A percentile compares a stretch with the other conserved stretches of the same genome.
phyloP scores from a whole-genome alignment of 2,329 filamentous ascomycete species.

The Fusarium foetens region DNA sequence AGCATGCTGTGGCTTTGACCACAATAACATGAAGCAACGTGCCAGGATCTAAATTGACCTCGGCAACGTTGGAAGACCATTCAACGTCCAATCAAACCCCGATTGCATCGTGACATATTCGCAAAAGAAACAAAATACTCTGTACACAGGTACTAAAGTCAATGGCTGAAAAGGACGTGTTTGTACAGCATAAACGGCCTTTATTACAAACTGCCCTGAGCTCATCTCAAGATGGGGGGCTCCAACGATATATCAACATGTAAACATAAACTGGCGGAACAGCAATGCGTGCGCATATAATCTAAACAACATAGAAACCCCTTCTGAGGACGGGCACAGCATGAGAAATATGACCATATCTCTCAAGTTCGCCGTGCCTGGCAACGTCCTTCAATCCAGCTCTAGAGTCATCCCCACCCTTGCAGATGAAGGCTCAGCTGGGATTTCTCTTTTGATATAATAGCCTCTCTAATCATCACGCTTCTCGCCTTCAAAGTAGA shows the following conservation, averaged over 20 bases:
- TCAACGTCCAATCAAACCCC: neutral
- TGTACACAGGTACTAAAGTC: neutral
- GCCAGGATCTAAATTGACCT: neutral
- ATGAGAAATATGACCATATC: neutral
- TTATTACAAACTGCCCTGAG: neutral
- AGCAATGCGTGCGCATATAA: constrained; percentile 8
- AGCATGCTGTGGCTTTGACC: constrained; percentile 12
- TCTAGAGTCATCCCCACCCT: neutral
- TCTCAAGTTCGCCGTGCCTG: neutral
- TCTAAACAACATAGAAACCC: constrained; percentile 11
- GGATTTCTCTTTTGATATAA: neutral
- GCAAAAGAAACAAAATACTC: neutral
- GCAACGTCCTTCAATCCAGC: neutral
- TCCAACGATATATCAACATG: neutral
- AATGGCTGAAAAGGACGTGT: neutral
- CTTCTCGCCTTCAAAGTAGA: constrained; percentile 66
- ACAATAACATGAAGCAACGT: constrained; percentile 8
- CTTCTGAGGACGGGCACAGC: neutral
- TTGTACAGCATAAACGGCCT: neutral
- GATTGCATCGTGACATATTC: neutral
- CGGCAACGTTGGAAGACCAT: neutral
- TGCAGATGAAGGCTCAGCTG: neutral
- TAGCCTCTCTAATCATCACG: constrained; percentile 25
- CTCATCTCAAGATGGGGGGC: neutral
- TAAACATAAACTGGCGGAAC: neutral